Percentiles rank a stretch among this genome's conserved stretches.
phyloP scores from a whole-genome alignment of 805 yeast species.

The Scheffersomyces spartinae region DNA sequence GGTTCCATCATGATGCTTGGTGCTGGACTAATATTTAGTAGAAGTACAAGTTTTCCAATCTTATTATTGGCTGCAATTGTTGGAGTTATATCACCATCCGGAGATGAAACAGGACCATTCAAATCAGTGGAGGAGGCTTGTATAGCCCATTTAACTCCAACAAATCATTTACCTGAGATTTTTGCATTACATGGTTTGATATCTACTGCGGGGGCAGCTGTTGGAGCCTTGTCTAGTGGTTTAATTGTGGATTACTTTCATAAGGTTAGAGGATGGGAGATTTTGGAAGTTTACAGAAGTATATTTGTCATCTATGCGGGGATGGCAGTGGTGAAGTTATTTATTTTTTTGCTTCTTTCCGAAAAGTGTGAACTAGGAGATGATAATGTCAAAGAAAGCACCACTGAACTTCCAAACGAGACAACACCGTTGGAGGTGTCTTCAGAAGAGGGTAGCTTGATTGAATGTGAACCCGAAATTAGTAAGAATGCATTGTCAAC shows the following conservation, averaged over 20 bases:
- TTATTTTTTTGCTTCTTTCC: conserved; percentile 39
- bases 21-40: conserved; percentile 59
- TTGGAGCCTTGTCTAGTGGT: conserved; percentile 63
- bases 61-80: conserved; percentile 61
- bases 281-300: conserved; percentile 38
- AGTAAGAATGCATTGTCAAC: conserved; percentile 35
- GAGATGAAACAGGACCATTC: conserved; percentile 88
- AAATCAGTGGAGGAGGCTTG: conserved; percentile 77
- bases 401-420: conserved; percentile 8
- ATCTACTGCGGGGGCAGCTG: conserved; percentile 61
- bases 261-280: conserved; percentile 15
- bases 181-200: conserved; percentile 66
- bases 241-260: conserved; percentile 36
- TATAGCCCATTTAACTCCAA: conserved; percentile 67
- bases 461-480: conserved; percentile 10
- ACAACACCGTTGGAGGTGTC: conserved; percentile 2
- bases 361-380: conserved; percentile 36
- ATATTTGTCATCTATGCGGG: conserved; percentile 46
- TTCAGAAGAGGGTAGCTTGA: conserved; percentile 5
- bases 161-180: conserved; percentile 52
- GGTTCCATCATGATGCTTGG: conserved; percentile 60
- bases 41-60: conserved; percentile 37
- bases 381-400: conserved; percentile 3
- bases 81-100: conserved; percentile 83
- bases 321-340: conserved; percentile 41